phyloP scores from a whole-genome alignment of 2,329 filamentous ascomycete species.

The Colletotrichum sp. region DNA sequence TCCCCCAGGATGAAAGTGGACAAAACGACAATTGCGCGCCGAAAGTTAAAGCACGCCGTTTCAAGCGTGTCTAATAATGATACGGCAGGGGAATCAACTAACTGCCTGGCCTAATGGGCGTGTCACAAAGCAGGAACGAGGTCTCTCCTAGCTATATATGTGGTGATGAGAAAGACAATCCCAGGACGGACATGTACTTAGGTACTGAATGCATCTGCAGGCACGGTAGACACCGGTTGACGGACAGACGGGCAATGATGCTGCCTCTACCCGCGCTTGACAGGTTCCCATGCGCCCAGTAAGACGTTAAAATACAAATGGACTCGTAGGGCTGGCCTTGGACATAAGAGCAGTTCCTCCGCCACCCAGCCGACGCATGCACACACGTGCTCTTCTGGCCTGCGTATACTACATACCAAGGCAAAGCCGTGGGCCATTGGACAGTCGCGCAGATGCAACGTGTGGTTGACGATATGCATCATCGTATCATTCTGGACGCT shows the following conservation, averaged over 20 bases:
- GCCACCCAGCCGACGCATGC: neutral
- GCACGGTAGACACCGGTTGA: neutral
- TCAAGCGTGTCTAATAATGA: neutral
- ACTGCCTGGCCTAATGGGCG: neutral
- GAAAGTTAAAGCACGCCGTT: neutral
- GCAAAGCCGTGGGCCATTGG: neutral
- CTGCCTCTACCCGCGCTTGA: neutral
- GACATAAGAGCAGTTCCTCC: neutral
- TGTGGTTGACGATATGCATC: neutral
- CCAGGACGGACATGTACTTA: neutral
- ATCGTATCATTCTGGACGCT: neutral
- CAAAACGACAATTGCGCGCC: neutral
- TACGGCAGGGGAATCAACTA: neutral
- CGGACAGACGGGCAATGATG: neutral
- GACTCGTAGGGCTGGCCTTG: slow-evolving; percentile 7
- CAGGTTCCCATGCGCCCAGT: neutral
- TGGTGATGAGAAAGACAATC: neutral
- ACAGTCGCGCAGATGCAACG: neutral
- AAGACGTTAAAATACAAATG: neutral
- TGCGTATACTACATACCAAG: neutral
- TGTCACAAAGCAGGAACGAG: neutral
- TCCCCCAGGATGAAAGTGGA: neutral
- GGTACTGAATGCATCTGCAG: neutral
- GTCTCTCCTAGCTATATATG: neutral
- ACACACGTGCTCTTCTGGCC: neutral